Conservation (phyloP, 371 early-diverging fungal species). For the Amoeboaphelidium occidentale region DNA sequence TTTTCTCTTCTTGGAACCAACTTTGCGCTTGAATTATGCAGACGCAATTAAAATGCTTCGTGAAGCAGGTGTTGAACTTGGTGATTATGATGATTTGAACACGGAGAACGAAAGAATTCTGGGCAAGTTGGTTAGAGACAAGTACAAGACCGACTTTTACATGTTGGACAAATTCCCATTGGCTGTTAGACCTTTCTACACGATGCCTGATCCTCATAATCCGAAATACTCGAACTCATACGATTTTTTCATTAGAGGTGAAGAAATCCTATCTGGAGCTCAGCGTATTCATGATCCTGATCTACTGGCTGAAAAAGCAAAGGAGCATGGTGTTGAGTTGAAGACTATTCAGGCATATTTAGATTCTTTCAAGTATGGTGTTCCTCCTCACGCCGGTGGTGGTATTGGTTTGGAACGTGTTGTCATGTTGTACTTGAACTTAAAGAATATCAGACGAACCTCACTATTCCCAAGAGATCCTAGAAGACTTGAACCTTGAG, state of each 20-base stretch:
- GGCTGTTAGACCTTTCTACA: conserved; percentile 95
- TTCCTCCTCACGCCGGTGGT: conserved; percentile 98
- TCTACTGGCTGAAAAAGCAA: conserved; percentile 56
- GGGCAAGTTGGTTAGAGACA: conserved; percentile 79
- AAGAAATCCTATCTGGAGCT: conserved; percentile 98
- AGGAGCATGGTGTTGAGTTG: conserved; percentile 56
- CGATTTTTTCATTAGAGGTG: conserved; percentile 99
- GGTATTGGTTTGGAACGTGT: conserved; percentile 97
- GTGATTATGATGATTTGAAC: conserved; percentile 78
- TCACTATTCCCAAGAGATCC: conserved; percentile 99
- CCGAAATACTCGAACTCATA: conserved; percentile 90
- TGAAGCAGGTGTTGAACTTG: conserved; percentile 69
- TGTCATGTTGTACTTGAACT: conserved; percentile 85
- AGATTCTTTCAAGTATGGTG: conserved; percentile 95
- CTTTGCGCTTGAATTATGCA: conserved; percentile 59
- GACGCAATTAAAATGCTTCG: conserved; percentile 84
- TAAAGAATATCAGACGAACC: conserved; percentile 89
- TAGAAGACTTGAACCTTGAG: conserved; percentile 78
- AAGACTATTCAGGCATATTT: conserved; percentile 73
- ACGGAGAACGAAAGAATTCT: conserved; percentile 83
- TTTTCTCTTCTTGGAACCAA: conserved; percentile 61
- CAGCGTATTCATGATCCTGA: conserved; percentile 93
- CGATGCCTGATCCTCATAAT: conserved; percentile 80
- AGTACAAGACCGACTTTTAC: conserved; percentile 95
- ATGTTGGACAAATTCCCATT: conserved; percentile 98